Evolutionary conservation across 495 filamentous ascomycete genomes (phyloP).

Genomic region (Bombardia bombarda): DNA sequence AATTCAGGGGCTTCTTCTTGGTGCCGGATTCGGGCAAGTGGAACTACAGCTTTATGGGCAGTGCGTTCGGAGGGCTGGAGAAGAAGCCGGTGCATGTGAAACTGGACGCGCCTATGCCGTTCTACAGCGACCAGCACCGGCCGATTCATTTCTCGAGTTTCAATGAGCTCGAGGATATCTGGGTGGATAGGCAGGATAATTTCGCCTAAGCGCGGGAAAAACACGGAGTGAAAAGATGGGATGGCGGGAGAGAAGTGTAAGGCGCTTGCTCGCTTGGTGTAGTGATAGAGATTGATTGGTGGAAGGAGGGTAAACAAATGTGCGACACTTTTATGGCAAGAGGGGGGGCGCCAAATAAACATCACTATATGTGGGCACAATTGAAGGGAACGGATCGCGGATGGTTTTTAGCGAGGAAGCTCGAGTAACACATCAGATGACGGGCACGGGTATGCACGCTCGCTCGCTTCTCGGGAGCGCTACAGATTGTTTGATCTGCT

Average conservation of each 20-base stretch:
- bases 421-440: conserved; percentile 1
- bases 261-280: not conserved
- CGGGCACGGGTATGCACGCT: no score
- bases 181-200: conserved; percentile 79
- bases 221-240: no score
- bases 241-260: no score
- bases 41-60: conserved; percentile 99
- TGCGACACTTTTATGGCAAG: no score
- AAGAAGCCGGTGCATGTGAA: conserved; percentile 87
- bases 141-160: conserved; percentile 93
- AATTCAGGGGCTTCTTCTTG: conserved; percentile 89
- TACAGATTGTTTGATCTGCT: conserved; percentile 24
- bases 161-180: conserved; percentile 82
- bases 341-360: not conserved
- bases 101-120: conserved; percentile 82
- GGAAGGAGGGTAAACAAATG: not conserved
- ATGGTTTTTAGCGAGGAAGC: no score
- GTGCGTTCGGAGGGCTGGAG: conserved; percentile 73
- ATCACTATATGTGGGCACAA: no score
- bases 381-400: no score
- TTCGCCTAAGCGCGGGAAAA: conserved; percentile 54
- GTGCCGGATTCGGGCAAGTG: conserved; percentile 85
- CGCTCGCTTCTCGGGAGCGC: conserved; percentile 10
- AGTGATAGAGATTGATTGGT: not conserved
- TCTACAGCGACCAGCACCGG: conserved; percentile 90